Evolutionary conservation across 805 yeast genomes (phyloP).

Genomic region (Ogataea methanolica): DNA sequence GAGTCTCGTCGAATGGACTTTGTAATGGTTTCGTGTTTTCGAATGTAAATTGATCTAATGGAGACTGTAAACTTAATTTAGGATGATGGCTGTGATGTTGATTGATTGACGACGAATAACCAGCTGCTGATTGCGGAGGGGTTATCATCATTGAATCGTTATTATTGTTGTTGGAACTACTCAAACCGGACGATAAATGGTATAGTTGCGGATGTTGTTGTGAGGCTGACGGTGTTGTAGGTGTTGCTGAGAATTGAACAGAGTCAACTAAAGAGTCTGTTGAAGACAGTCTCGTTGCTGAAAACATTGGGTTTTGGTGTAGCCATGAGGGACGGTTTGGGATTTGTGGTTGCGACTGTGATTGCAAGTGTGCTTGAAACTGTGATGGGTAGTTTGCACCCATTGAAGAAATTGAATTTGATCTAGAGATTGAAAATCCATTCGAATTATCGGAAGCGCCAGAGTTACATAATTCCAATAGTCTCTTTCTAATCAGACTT

Average conservation of each 20-base stretch:
- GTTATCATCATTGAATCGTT: constrained; percentile 15
- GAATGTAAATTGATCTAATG: constrained; percentile 18
- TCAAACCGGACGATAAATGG: not conserved
- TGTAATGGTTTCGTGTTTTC: constrained; percentile 19
- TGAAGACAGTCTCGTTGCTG: constrained; percentile 28
- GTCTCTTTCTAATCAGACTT: constrained; percentile 28
- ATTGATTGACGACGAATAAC: constrained; percentile 7
- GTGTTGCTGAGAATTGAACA: constrained; percentile 19
- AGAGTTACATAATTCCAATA: constrained; percentile 28
- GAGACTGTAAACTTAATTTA: constrained; percentile 5
- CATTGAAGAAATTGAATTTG: constrained; percentile 22
- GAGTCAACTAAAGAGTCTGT: constrained; percentile 32
- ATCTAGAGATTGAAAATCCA: constrained; percentile 22
- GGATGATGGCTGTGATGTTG: constrained; percentile 6
- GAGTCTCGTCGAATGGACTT: constrained; percentile 21
- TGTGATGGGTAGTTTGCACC: constrained; percentile 1
- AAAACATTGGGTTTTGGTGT: constrained; percentile 28
- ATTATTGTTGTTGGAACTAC: constrained; percentile 5
- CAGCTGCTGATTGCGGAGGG: constrained; percentile 18
- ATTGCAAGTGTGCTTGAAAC: not conserved
- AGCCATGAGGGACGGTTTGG: constrained; percentile 32
- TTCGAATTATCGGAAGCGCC: constrained; percentile 13
- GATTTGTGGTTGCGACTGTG: constrained; percentile 1
- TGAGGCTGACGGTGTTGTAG: constrained; percentile 6
- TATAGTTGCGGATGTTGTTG: not conserved